These are phyloP conservation scores for Fusarium compactum DNA, from an alignment of 2,329 filamentous ascomycete genomes.

Conservation along the genomic window DNA sequence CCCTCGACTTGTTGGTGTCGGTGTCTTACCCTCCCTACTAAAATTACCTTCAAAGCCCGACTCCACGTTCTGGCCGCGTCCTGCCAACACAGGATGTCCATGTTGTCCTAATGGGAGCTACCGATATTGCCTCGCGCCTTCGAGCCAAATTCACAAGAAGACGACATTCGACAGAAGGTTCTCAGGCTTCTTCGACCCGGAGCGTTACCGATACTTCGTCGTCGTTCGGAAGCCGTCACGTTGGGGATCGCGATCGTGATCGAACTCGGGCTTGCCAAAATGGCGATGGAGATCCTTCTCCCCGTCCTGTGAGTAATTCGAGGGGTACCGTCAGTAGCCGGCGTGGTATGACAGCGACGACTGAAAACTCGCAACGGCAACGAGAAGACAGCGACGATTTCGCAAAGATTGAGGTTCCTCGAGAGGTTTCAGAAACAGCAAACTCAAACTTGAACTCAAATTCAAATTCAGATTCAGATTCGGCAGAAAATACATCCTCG, in stretches of 20 bases:
- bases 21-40: slow-evolving; percentile 33
- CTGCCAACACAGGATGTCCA: slow-evolving; percentile 29
- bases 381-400: slow-evolving; percentile 26
- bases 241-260: slow-evolving; percentile 44
- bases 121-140: slow-evolving; percentile 60
- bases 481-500: slow-evolving; percentile 25
- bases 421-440: slow-evolving; percentile 26
- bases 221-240: slow-evolving; percentile 43
- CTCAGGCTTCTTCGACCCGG: slow-evolving; percentile 53
- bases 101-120: slow-evolving; percentile 54
- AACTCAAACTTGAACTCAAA: slow-evolving; percentile 7
- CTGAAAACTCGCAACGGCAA: slow-evolving; percentile 29
- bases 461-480: slow-evolving; percentile 21
- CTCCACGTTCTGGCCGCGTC: slow-evolving; percentile 23
- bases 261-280: slow-evolving; percentile 35
- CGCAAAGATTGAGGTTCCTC: slow-evolving; percentile 19
- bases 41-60: slow-evolving; percentile 14
- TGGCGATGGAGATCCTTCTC: slow-evolving; percentile 32
- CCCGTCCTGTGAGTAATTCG: slow-evolving; percentile 42
- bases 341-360: slow-evolving; percentile 33
- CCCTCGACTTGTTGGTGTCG: not conserved
- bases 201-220: slow-evolving; percentile 39
- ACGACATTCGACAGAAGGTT: slow-evolving; percentile 56
- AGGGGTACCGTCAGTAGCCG: slow-evolving; percentile 39
- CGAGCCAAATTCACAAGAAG: slow-evolving; percentile 59